Evolutionary conservation across 208 protist genomes (phyloP).

Genomic region (Blastocrithidia nonstop): DNA sequence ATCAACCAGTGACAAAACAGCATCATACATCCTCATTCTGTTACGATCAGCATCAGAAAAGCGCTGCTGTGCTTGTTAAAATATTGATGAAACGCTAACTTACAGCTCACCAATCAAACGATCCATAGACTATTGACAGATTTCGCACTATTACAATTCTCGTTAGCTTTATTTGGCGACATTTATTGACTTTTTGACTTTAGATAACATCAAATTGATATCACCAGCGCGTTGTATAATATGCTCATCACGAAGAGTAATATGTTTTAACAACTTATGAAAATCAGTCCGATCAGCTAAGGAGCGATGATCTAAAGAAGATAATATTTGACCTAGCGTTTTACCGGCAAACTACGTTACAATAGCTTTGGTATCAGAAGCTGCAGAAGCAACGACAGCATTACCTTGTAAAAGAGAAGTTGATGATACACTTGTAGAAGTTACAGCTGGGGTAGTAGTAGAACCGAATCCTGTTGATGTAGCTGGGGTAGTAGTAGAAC

Average conservation of each 20-base stretch:
- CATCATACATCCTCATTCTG: constrained; percentile 25
- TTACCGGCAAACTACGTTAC: constrained; percentile 38
- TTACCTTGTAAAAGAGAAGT: not conserved
- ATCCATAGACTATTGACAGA: constrained; percentile 27
- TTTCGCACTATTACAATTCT: constrained; percentile 23
- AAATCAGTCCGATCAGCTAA: constrained; percentile 33
- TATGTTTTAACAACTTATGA: constrained; percentile 27
- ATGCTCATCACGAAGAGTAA: constrained; percentile 41
- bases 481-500: constrained; percentile 1
- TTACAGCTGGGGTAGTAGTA: not conserved
- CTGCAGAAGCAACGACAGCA: constrained; percentile 8
- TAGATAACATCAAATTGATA: constrained; percentile 20
- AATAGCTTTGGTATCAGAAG: constrained; percentile 4
- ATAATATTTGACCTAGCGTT: constrained; percentile 26
- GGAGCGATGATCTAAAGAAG: constrained; percentile 30
- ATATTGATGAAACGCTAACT: constrained; percentile 32
- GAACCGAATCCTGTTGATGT: not conserved
- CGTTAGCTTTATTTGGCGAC: constrained; percentile 28
- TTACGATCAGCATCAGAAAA: constrained; percentile 15
- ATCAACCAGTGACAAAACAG: constrained; percentile 45
- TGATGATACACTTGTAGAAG: not conserved
- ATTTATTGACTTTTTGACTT: constrained; percentile 29
- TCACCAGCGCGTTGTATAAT: constrained; percentile 45
- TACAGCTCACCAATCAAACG: constrained; percentile 41
- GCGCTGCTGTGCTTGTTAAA: not conserved